Percentiles rank a stretch among this genome's conserved stretches.
These are phyloP conservation scores for Achaetomium macrosporum DNA, from an alignment of 2,329 filamentous ascomycete species.

Conservation along the genomic window DNA sequence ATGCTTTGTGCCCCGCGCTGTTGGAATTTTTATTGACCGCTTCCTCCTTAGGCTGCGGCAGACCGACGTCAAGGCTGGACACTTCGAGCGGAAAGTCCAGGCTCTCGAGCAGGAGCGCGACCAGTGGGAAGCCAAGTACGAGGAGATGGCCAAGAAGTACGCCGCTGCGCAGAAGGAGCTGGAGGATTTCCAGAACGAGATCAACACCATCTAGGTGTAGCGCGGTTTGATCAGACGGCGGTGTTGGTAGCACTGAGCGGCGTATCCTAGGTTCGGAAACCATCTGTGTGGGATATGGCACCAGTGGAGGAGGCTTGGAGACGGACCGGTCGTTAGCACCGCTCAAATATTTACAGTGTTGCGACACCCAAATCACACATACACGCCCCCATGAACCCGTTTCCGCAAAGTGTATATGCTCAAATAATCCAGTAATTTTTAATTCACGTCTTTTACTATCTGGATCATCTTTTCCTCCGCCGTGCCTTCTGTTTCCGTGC, in stretches of 20 bases:
- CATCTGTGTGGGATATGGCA: conserved; percentile 4
- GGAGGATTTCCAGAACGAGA: conserved; percentile 82
- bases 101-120: conserved; percentile 88
- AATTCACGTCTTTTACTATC: background rate
- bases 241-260: conserved; percentile 13
- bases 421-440: background rate
- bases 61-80: conserved; percentile 97
- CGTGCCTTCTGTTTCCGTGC: conserved; percentile 66
- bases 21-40: conserved; percentile 16
- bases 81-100: conserved; percentile 99
- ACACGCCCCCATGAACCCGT: background rate
- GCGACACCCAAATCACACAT: conserved; percentile 14
- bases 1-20: background rate
- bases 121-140: conserved; percentile 96
- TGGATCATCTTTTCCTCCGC: conserved; percentile 33
- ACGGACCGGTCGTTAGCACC: conserved; percentile 13
- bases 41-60: conserved; percentile 71
- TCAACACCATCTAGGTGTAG: conserved; percentile 75
- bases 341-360: conserved; percentile 16
- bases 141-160: conserved; percentile 95
- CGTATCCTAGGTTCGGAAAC: conserved; percentile 16
- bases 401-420: background rate
- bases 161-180: conserved; percentile 77
- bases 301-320: conserved; percentile 11
- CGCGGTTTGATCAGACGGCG: background rate